These are phyloP conservation scores for Nematocida parisii DNA, from an alignment of 371 early-diverging fungal genomes.

Conservation along the genomic window DNA sequence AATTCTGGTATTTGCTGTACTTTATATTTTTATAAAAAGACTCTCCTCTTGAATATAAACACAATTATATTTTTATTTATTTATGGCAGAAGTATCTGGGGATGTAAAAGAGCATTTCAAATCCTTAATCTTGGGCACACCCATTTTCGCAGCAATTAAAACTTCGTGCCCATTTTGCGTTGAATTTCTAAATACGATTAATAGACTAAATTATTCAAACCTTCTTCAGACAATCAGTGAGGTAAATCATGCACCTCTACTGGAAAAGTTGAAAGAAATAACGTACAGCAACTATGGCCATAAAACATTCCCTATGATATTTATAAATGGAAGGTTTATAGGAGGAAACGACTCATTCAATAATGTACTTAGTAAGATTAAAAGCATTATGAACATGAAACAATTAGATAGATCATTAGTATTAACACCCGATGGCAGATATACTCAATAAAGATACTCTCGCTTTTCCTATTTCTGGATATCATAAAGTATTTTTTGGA, in stretches of 20 bases:
- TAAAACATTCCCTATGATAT: constrained; percentile 40
- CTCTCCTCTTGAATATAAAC: background rate
- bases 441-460: background rate
- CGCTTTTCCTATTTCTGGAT: no score
- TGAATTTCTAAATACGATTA: constrained; percentile 4
- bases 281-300: background rate
- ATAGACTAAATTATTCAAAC: background rate
- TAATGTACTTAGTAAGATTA: background rate
- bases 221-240: background rate
- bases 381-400: background rate
- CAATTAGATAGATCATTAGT: background rate
- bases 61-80: constrained; percentile 1
- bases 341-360: constrained; percentile 24
- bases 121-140: background rate
- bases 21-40: no score
- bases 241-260: background rate
- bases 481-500: no score
- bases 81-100: background rate
- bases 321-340: constrained; percentile 49
- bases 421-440: background rate
- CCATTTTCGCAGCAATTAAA: constrained; percentile 21
- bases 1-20: no score
- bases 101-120: background rate
- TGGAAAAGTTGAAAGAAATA: background rate
- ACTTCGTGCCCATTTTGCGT: background rate